A percentile compares a stretch with the other conserved stretches of the same genome.
These are phyloP conservation scores for Tricholoma terreum DNA, from an alignment of 768 basidiomycete genomes.

Conservation along the genomic window DNA sequence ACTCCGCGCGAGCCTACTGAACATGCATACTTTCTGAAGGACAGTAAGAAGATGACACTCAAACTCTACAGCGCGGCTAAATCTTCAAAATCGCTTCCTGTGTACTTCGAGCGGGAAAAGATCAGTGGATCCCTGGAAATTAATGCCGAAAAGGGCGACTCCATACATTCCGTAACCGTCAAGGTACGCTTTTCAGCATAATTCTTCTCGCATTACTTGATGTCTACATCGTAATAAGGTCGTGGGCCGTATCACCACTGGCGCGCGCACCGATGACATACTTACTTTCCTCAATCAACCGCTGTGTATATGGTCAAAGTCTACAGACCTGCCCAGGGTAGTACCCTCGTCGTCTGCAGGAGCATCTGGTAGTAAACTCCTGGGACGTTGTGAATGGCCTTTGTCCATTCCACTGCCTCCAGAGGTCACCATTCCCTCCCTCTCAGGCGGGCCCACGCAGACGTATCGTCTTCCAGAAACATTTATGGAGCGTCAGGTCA, in stretches of 20 bases:
- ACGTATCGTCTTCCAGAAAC: constrained; percentile 26
- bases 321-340: constrained; percentile 27
- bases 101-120: neutral
- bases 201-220: neutral
- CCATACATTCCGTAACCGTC: constrained; percentile 17
- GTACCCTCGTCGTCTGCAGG: constrained; percentile 11
- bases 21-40: too few species aligned
- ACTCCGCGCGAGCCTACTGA: too few species aligned
- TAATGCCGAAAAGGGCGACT: neutral
- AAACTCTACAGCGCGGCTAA: neutral
- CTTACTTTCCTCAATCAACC: constrained; percentile 29
- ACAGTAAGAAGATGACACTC: neutral
- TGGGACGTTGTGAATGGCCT: constrained; percentile 36
- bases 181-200: constrained; percentile 16
- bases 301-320: constrained; percentile 30
- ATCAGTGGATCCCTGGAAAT: neutral
- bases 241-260: constrained; percentile 27
- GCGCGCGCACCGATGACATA: constrained; percentile 24
- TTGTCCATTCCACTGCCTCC: constrained; percentile 39
- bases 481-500: constrained; percentile 30
- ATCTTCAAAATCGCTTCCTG: neutral
- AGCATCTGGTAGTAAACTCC: constrained; percentile 12
- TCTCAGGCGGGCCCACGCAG: constrained; percentile 10
- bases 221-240: neutral
- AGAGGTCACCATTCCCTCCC: constrained; percentile 20